Base-by-base conservation (phyloP, 2,329 filamentous ascomycete genomes). In the Alternaria postmessia region DNA sequence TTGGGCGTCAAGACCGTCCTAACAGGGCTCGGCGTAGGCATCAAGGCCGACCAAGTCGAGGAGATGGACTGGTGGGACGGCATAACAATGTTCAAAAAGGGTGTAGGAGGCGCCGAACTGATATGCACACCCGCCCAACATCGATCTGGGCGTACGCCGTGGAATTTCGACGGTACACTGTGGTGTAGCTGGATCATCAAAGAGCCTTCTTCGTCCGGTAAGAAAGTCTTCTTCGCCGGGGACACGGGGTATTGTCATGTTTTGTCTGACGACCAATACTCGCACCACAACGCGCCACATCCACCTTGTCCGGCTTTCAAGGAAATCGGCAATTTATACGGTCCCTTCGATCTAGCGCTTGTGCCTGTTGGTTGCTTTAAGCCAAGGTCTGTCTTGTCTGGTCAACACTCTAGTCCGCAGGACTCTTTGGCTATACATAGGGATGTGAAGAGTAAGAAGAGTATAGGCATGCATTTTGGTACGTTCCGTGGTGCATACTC, bases 21-120 rank as follows among this genome's bases (percentile, higher is more conserved):
- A 28, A 66, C 75, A 12, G 74, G 79, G 20, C 65, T 82, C 20
- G 78, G 78, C 1, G 66, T 71, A 9, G 77, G 76, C 2, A 80
- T 83, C 55, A 64, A 63, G 7, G 65, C 68, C 2, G 73, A 78
- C 8, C 77, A 82, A 51, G 76, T 84, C 32, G 80, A 75, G 2
- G 82, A 85, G 55, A 62, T 81, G 41, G 83, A 85, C 64, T 85
- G 83, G 83, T 85, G 82, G 82, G 78, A 84, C 42, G 72, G 75
- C n/a, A 68, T 79, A 24, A 69, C 73, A 7, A 42, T 84, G 1
- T 63, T 68, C 8, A 69, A 78, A 5, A 59, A 73, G 12, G 71
- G 69, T 0, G 58, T 78, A 1, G 78, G 80, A n/a, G 77, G 65
- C n/a, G 70, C 82, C 5, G 74, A 75, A 2, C 54, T 85, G 28